These are phyloP conservation scores for Boletus semigastroideus DNA, from an alignment of 1,284 basidiomycete species.

Conservation along the genomic window DNA sequence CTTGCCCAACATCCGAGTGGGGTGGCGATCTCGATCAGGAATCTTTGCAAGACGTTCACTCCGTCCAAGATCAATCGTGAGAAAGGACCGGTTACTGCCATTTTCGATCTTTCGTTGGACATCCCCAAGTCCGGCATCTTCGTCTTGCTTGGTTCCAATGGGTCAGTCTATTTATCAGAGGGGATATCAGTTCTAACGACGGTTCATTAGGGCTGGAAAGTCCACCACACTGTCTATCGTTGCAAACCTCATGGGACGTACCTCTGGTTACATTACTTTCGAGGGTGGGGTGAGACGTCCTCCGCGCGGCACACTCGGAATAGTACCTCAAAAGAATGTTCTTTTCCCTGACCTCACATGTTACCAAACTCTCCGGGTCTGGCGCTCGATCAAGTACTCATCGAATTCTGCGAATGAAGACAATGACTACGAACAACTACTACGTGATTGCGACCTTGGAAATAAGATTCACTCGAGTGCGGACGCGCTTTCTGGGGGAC, in stretches of 20 bases:
- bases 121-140: conserved; percentile 72
- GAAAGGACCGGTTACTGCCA: conserved; percentile 52
- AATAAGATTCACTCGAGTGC: conserved; percentile 68
- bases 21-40: conserved; percentile 58
- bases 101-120: conserved; percentile 61
- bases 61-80: conserved; percentile 40
- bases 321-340: conserved; percentile 83
- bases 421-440: conserved; percentile 56
- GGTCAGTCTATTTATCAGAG: conserved; percentile 39
- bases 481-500: conserved; percentile 69
- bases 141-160: conserved; percentile 73
- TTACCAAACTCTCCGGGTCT: conserved; percentile 70
- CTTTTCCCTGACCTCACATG: conserved; percentile 77
- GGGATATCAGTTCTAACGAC: conserved; percentile 5
- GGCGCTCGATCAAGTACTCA: conserved; percentile 73
- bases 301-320: conserved; percentile 63
- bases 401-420: conserved; percentile 33
- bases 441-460: conserved; percentile 70
- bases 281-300: conserved; percentile 53
- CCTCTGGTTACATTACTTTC: conserved; percentile 62
- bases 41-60: conserved; percentile 58
- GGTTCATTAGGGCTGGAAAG: conserved; percentile 65
- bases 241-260: conserved; percentile 58
- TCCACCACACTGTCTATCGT: conserved; percentile 71
- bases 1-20: conserved; percentile 37